Evolutionary conservation across 2,329 filamentous ascomycete species (phyloP).

Genomic region (Claviceps fusiformis): DNA sequence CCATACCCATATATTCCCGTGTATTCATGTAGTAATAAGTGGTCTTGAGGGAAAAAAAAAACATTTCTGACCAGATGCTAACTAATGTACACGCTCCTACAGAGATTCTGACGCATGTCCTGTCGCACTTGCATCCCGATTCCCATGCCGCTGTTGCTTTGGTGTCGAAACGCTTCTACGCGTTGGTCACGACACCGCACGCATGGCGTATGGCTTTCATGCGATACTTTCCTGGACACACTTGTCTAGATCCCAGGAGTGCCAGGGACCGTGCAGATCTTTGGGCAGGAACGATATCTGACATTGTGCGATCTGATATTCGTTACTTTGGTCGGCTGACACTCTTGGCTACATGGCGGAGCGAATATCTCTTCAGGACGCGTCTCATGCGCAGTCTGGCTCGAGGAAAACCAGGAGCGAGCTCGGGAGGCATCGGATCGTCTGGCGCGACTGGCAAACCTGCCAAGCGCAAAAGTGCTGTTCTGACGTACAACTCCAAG

Average conservation of each 20-base stretch:
- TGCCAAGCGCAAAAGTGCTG: constrained; percentile 55
- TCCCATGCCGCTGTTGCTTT: constrained; percentile 72
- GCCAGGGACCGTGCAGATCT: constrained; percentile 22
- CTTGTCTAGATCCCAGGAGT: constrained; percentile 22
- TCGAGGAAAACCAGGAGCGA: constrained; percentile 63
- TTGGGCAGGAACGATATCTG: constrained; percentile 33
- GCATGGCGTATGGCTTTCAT: constrained; percentile 89
- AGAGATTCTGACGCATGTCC: constrained; percentile 86
- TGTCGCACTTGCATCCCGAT: constrained; percentile 79
- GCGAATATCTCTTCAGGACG: constrained; percentile 84
- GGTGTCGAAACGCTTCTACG: constrained; percentile 78
- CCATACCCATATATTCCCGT: too few species aligned
- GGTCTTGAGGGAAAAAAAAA: background rate
- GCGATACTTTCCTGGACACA: constrained; percentile 71
- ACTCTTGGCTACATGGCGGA: constrained; percentile 80
- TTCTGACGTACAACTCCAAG: constrained; percentile 76
- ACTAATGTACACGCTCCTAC: constrained; percentile 3
- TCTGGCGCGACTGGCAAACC: constrained; percentile 35
- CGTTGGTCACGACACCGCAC: constrained; percentile 77
- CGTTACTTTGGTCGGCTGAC: constrained; percentile 75
- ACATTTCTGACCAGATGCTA: background rate
- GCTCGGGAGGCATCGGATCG: constrained; percentile 35
- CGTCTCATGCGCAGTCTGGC: constrained; percentile 67
- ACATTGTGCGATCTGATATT: constrained; percentile 53
- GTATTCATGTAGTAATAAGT: background rate